Percentiles rank a stretch among this genome's conserved stretches.
phyloP scores from a whole-genome alignment of 164 flowering plant genomes.

The Vitis amurensis region DNA sequence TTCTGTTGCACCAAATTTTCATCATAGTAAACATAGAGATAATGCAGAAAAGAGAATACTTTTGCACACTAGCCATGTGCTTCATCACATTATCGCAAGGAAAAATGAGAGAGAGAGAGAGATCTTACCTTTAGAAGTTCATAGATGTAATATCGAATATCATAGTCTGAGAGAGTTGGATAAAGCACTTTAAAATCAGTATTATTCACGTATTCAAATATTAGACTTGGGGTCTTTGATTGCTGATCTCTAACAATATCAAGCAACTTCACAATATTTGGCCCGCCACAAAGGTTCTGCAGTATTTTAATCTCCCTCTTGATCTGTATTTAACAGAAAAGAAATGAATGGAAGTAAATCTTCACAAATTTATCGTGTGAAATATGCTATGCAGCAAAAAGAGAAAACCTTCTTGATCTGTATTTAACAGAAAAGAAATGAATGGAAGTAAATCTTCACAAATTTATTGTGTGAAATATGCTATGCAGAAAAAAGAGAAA shows the following conservation, averaged over 20 bases:
- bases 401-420: slow-evolving; percentile 82
- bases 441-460: background rate
- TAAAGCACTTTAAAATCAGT: slow-evolving; percentile 95
- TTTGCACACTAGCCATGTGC: too few species aligned
- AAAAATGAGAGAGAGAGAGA: too few species aligned
- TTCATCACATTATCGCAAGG: too few species aligned
- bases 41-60: too few species aligned
- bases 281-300: slow-evolving; percentile 97
- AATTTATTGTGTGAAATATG: background rate
- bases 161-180: slow-evolving; percentile 93
- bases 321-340: slow-evolving; percentile 54
- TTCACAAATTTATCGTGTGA: background rate
- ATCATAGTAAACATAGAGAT: too few species aligned
- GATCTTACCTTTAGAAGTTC: slow-evolving; percentile 85
- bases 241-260: slow-evolving; percentile 99
- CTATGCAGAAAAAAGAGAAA: background rate
- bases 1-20: too few species aligned
- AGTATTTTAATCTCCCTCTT: slow-evolving; percentile 95
- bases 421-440: slow-evolving; percentile 14
- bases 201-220: slow-evolving; percentile 95
- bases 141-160: slow-evolving; percentile 86
- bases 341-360: background rate
- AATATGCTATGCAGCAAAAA: too few species aligned
- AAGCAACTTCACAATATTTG: slow-evolving; percentile 92
- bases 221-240: slow-evolving; percentile 94